These are phyloP conservation scores for Chytriomyces hyalinus DNA, from an alignment of 192 early-diverging fungal species.

Conservation along the genomic window DNA sequence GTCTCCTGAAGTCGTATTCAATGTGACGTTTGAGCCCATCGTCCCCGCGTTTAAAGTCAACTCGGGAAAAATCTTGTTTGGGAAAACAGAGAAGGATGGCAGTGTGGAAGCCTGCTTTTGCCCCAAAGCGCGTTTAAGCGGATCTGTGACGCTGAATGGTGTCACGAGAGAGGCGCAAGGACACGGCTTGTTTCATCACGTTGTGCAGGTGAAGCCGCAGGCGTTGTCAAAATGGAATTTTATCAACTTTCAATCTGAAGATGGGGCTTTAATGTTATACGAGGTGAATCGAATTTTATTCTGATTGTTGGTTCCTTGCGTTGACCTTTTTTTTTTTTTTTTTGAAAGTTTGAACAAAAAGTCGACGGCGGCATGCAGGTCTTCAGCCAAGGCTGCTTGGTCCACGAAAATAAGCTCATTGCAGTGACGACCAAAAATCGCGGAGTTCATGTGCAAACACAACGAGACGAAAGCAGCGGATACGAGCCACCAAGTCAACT, in stretches of 20 bases:
- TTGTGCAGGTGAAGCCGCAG: slow-evolving; percentile 84
- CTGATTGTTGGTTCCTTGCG: neutral
- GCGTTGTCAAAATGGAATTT: slow-evolving; percentile 87
- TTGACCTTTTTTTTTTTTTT: neutral
- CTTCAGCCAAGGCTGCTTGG: slow-evolving; percentile 73
- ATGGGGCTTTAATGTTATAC: slow-evolving; percentile 63
- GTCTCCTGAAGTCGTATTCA: slow-evolving; percentile 60
- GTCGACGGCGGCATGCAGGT: slow-evolving; percentile 44
- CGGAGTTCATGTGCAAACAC: slow-evolving; percentile 64
- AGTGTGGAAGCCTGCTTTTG: slow-evolving; percentile 83
- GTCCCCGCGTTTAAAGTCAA: slow-evolving; percentile 79
- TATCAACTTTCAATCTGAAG: slow-evolving; percentile 73
- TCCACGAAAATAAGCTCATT: slow-evolving; percentile 66
- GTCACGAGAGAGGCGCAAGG: slow-evolving; percentile 68
- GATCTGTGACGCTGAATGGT: slow-evolving; percentile 73
- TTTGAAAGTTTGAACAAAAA: slow-evolving; percentile 78
- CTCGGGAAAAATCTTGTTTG: slow-evolving; percentile 78
- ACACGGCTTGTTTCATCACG: slow-evolving; percentile 80
- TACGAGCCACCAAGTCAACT: slow-evolving; percentile 79
- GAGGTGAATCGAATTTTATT: slow-evolving; percentile 38
- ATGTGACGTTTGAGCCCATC: slow-evolving; percentile 68
- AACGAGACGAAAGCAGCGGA: slow-evolving; percentile 68
- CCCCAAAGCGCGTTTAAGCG: slow-evolving; percentile 73
- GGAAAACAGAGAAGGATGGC: slow-evolving; percentile 52
- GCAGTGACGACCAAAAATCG: slow-evolving; percentile 79